A percentile compares a stretch with the other conserved stretches of the same genome.
These are phyloP conservation scores for Posidonia oceanica DNA, from an alignment of 116 monocot genomes.

Conservation along the genomic window DNA sequence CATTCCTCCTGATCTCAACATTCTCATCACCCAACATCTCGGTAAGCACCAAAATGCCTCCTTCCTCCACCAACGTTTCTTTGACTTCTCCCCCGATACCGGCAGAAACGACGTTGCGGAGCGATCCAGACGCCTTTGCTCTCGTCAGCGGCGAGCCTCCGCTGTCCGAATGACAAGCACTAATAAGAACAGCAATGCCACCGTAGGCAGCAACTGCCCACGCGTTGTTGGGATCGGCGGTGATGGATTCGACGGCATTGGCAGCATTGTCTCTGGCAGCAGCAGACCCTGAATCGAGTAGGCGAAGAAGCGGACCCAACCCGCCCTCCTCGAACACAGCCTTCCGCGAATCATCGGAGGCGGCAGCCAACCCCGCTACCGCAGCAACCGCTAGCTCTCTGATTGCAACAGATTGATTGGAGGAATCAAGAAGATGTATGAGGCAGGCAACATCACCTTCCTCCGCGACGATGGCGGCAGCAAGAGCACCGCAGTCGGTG, in stretches of 20 bases:
- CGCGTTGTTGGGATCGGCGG: constrained; percentile 42
- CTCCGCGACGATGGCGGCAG: constrained; percentile 25
- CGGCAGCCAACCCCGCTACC: constrained; percentile 39
- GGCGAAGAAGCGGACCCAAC: constrained; percentile 69
- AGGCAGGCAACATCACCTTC: constrained; percentile 49
- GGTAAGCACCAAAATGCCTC: constrained; percentile 43
- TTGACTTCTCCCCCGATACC: constrained; percentile 32
- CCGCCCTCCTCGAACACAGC: constrained; percentile 74
- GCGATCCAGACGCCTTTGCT: constrained; percentile 28
- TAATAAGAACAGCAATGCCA: constrained; percentile 47
- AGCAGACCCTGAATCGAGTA: constrained; percentile 49
- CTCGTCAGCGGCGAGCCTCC: constrained; percentile 17
- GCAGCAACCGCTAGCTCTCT: constrained; percentile 43
- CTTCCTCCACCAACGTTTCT: constrained; percentile 51
- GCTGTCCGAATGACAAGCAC: constrained; percentile 41
- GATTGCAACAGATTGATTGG: constrained; percentile 32
- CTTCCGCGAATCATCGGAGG: constrained; percentile 41
- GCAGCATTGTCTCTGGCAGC: constrained; percentile 36
- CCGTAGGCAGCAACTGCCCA: constrained; percentile 82
- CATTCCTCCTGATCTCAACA: constrained; percentile 20
- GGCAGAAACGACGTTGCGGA: constrained; percentile 32
- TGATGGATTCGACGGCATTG: constrained; percentile 50
- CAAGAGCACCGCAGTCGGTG: constrained; percentile 20
- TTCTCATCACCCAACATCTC: constrained; percentile 24
- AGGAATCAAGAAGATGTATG: constrained; percentile 51